Evolutionary conservation across 148 eudicot genomes (phyloP).

Genomic region (Tetragonia tetragonoides): DNA sequence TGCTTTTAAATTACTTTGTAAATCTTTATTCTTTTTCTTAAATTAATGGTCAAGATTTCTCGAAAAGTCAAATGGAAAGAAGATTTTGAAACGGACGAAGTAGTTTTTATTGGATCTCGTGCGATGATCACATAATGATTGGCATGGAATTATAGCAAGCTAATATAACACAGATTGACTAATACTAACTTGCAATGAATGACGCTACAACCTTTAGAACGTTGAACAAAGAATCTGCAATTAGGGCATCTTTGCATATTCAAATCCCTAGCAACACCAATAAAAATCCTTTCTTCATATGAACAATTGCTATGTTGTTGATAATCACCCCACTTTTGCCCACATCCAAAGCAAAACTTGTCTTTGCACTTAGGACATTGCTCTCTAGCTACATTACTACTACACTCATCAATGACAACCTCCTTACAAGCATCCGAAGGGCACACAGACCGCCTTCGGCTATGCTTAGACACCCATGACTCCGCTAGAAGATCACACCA

Average conservation of each 20-base stretch:
- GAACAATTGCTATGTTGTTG: background rate
- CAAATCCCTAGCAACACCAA: background rate
- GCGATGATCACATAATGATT: no score
- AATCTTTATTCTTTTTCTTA: no score
- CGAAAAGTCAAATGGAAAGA: no score
- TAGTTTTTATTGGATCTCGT: no score
- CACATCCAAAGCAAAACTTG: background rate
- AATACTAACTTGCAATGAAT: slow-evolving; percentile 4
- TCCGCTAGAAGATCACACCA: no score
- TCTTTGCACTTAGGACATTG: background rate
- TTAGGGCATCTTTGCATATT: background rate
- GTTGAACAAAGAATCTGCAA: slow-evolving; percentile 1
- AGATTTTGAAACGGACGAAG: no score
- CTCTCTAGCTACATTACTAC: background rate
- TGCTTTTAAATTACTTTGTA: no score
- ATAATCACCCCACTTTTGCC: background rate
- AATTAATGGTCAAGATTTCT: no score
- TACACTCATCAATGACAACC: background rate
- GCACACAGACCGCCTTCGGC: background rate
- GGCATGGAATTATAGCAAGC: no score
- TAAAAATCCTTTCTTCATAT: background rate
- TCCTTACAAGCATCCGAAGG: background rate
- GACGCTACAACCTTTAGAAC: background rate
- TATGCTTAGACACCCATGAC: no score
- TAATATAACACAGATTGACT: no score